Base-by-base conservation (phyloP, 495 filamentous ascomycete genomes). In the Podospora anserina region DNA sequence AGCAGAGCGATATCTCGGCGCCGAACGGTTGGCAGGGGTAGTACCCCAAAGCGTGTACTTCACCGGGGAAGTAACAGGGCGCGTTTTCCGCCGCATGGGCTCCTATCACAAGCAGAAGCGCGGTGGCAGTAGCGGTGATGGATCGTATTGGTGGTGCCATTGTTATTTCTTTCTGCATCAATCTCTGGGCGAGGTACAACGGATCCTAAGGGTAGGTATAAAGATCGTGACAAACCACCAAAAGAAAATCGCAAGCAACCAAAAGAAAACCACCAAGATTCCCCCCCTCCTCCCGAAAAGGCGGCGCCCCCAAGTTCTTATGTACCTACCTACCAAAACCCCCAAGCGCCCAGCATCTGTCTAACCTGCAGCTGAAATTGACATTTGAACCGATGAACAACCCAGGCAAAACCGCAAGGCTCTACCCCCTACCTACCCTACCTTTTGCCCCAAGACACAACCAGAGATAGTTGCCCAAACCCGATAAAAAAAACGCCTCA, bases 31-130 rank as follows among this genome's bases (percentile, higher is more conserved):
- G 58, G 66, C 77, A 80, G 13, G 76, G 69, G 39, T 63, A 70
- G 61, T 76, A 78, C 15, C 72, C 70, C 1, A 55, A 57, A 6
- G 76, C 73, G 7, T 64, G 64, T 7, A 26, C 55, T 3, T 70
- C 74, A 1, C 69, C 71, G 13, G 78, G 78, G 55, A 70, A 73
- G 69, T 77, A 79, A 66, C 78, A 80, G 0, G 72, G 70, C 20
- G 72, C 72, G 49, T 72, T 71, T 39, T 49, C 39, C 13, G 39
- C 39, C 2, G 39, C 39, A 1, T 49, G 3, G 5, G 39, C 39
- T 49, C 9, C 15, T 49, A 16, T 16, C 9, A 13, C 7, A 11
- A 49, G 39, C 6, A 49, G 39, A 16, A 49, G 7, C 39, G 39
- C 39, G 13, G 39, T 2, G 0, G 23, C 23, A 23, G 23, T 23